phyloP scores from a whole-genome alignment of 768 basidiomycete species.

The Podaxis mareebaensis region DNA sequence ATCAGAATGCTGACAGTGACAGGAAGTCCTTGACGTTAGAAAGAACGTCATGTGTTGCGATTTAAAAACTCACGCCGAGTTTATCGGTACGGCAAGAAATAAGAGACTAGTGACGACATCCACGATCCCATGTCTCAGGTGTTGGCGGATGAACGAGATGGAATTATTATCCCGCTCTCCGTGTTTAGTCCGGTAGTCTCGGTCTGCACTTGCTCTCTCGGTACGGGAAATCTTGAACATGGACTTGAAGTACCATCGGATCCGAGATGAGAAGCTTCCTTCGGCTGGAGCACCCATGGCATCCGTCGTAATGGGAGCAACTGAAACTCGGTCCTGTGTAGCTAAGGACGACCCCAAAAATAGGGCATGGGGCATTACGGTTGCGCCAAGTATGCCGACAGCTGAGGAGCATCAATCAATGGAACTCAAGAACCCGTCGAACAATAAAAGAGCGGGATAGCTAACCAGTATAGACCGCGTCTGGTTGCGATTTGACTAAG shows the following conservation, averaged over 20 bases:
- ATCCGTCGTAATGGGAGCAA: slow-evolving; percentile 17
- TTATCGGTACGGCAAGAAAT: slow-evolving; percentile 74
- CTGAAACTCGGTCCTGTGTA: slow-evolving; percentile 35
- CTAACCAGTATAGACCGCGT: slow-evolving; percentile 56
- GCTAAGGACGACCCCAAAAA: slow-evolving; percentile 38
- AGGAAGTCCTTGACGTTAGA: slow-evolving; percentile 1
- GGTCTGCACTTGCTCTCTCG: slow-evolving; percentile 30
- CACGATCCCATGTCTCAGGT: slow-evolving; percentile 54
- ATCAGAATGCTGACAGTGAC: slow-evolving; percentile 58
- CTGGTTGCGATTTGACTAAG: slow-evolving; percentile 45
- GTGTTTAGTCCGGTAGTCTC: slow-evolving; percentile 38
- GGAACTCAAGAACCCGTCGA: not conserved
- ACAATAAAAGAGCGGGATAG: slow-evolving; percentile 13
- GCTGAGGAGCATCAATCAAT: slow-evolving; percentile 32
- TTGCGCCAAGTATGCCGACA: slow-evolving; percentile 66
- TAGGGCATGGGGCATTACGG: slow-evolving; percentile 77
- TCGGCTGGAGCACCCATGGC: not conserved
- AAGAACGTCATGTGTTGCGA: not conserved
- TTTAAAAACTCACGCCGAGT: slow-evolving; percentile 51
- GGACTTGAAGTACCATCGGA: slow-evolving; percentile 20
- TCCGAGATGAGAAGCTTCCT: slow-evolving; percentile 16
- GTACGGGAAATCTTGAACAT: slow-evolving; percentile 33
- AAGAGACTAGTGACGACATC: slow-evolving; percentile 63
- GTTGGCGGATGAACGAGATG: slow-evolving; percentile 46
- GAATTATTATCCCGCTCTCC: slow-evolving; percentile 50